Evolutionary conservation across 2,329 filamentous ascomycete genomes (phyloP), one percentile per base, ranked within the genome.

Genomic region (Ophiostoma montium): DNA sequence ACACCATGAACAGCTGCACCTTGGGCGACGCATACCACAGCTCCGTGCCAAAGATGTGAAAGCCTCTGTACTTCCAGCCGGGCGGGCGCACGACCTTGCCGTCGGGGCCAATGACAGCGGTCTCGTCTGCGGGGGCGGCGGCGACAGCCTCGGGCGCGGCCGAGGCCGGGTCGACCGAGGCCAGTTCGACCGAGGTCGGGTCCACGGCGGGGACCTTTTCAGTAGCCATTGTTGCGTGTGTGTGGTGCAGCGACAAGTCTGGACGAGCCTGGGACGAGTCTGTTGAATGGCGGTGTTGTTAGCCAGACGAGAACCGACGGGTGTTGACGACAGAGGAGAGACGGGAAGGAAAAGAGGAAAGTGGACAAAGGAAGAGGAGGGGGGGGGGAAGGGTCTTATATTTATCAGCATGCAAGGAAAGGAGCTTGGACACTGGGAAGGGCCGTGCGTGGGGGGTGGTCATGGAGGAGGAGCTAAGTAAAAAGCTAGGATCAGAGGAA

Each of bases 11-110:
- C 33, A 89, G 71, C 65, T 89, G 84, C 44, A 79, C 65, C 59
- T 79, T 76, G 12, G 84, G 84, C 50, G 83, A 86, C 19, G 84
- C 84, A 62, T 83, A 88, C 72, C 79, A 86, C 8, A 82, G 52
- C 55, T 72, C 71, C 51, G 65, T 65, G 46, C 68, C 66, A 16
- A 73, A 71, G 50, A 86, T 52, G 50, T 68, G 72, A 58, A 77
- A 59, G 45, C 71, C 68, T 59, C 74, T 78, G 70, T 88, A 86
- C 66, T 79, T 81, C 82, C 82, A 86, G 54, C 74, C 73, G 3
- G 55, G 38, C 2, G 74, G 74, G 30, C 69, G 70, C 52, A 45
- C 9, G 4, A 58, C 9, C 10, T 44, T 36, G 18, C 49, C 49
- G 16, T 41, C 39, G 12, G 46, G 36, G n/a, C 35, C 47, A 15